Evolutionary conservation across 202 grass and related monocot genomes (phyloP), one percentile per base, ranked within the genome.

Genomic region (Zoysia matrella): DNA sequence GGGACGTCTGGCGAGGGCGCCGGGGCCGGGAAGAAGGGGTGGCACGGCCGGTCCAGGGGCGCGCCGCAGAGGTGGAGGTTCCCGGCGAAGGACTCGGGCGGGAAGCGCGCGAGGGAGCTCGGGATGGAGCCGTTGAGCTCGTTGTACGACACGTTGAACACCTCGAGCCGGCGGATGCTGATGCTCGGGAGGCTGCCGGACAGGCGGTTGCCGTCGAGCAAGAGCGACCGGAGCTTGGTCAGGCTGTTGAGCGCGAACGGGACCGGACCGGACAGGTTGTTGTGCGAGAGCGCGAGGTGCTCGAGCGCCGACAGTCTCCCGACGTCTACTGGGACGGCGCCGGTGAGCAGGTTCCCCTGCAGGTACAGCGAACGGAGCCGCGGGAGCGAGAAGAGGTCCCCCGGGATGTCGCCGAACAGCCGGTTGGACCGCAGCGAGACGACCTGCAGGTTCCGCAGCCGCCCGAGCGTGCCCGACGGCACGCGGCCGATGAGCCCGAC

Each of bases 401-500:
- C n/a, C 2, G 96, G 96, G 74, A 99, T 53, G 45, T 67, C 0
- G 48, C 92, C 96, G 13, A 12, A 79, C 9, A 99, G 96, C 13
- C 87, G 87, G 71, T 99, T 99, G 58, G 89, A 86, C 6, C 91
- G 93, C 13, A 99, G 93, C 15, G 96, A 99, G 30, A 99, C 80
- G 3, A 81, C 86, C 7, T 61, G 71, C 0, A 99, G 92, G 4
- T 64, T 57, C 12, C 15, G 16, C 51, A 95, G 89, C 5, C 1
- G 11, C 0, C 89, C 68, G 3, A 99, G 85, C 2, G 83, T 99
- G 66, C 52, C 74, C 0, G 57, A n/a, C 0, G 91, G 81, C 1
- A 99, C 58, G 78, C 43, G 5, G 12, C 96, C 96, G 36, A 90
- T 36, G 51, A 99, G 96, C 11, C 91, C 93, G 13, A 90, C 52